Base-by-base conservation (phyloP, 192 early-diverging fungal species). In the Irineochytrium annulatum region DNA sequence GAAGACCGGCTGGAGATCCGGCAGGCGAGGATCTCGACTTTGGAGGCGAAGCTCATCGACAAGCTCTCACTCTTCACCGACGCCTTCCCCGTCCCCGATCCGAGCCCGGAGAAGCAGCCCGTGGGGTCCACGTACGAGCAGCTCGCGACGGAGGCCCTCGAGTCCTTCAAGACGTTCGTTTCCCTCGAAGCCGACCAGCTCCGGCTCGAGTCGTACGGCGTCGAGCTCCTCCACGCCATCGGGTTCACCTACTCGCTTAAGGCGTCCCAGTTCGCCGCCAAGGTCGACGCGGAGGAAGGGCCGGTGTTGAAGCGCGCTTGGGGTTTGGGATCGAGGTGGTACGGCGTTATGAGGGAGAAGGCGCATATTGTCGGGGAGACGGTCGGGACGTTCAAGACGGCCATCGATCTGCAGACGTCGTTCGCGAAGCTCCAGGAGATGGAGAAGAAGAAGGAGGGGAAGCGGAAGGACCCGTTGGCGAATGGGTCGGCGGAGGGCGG, bases 281-380 rank as follows among this genome's bases (percentile, higher is more conserved):
- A 63, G 63, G 70, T 80, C 27, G 82, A 81, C 30, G 80, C 70
- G 0, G 79, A 87, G 56, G 75, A 76, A 37, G 83, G 81, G 3
- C 71, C 70, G 31, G 60, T 89, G 17, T 41, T 74, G 3, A 65
- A 65, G 30, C 73, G 76, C 37, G 70, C 72, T 11, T 70, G 70
- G 63, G 82, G 82, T 16, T 74, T 73, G 39, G 71, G 70, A 17
- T 53, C 44, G 55, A 60, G 74, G 31, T 59, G 76, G 51, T 55
- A 62, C 8, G 67, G 60, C n/a, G 45, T 52, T 70, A 81, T 66
- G 73, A 89, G 85, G 43, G 97, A 99, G 62, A 94, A 93, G 61
- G 89, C 90, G 13, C 91, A 97, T 67, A 91, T 95, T 27, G 80
- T 96, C 51, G 80, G 80, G 3, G 92, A 94, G 62, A 94, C 96